These are phyloP conservation scores for Fomitopsis serialis DNA, from an alignment of 768 basidiomycete species.

Conservation along the genomic window DNA sequence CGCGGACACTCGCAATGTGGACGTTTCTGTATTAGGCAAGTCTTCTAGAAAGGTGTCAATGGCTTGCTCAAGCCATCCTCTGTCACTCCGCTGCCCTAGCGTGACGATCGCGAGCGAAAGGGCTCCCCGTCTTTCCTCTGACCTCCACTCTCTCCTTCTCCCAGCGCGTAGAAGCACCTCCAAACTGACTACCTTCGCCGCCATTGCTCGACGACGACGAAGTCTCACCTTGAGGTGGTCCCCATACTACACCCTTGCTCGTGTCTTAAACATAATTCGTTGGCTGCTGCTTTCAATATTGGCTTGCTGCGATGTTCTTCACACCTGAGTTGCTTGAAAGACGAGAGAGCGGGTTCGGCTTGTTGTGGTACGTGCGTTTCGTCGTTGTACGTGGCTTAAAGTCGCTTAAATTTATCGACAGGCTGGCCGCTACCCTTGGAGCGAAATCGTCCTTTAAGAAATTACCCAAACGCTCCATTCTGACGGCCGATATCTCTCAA, in stretches of 20 bases:
- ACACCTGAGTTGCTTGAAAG: slow-evolving; percentile 73
- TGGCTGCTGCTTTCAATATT: neutral
- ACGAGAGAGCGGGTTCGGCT: slow-evolving; percentile 83
- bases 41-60: neutral
- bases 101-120: neutral
- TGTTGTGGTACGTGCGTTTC: slow-evolving; percentile 58
- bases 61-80: neutral
- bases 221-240: neutral
- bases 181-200: no score
- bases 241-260: neutral
- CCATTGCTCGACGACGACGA: no score
- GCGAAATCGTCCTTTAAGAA: slow-evolving; percentile 84
- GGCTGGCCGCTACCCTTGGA: slow-evolving; percentile 90
- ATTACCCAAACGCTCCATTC: slow-evolving; percentile 76
- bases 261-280: neutral
- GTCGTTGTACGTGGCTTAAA: neutral
- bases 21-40: slow-evolving; percentile 2
- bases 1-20: neutral
- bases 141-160: neutral
- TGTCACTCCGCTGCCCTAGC: neutral
- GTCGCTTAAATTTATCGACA: slow-evolving; percentile 22
- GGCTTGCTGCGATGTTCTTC: slow-evolving; percentile 60
- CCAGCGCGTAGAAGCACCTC: no score
- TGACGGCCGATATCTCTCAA: slow-evolving; percentile 77
- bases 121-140: neutral